A percentile compares a stretch with the other conserved stretches of the same genome.
Evolutionary conservation across 2,329 filamentous ascomycete genomes (phyloP).

Genomic region (Simplicillium sp.): DNA sequence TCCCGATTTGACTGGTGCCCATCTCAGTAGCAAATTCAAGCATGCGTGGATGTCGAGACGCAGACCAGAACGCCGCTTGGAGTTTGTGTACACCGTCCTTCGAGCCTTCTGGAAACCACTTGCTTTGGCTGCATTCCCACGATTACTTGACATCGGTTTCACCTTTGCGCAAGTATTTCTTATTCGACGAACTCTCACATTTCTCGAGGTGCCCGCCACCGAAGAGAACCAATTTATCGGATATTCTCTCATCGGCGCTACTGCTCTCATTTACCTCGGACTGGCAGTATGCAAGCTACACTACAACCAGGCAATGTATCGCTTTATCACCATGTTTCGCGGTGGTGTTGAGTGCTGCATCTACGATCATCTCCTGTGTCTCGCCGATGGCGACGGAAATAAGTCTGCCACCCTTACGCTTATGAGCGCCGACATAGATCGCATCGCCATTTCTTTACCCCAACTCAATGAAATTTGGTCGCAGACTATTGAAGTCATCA

Average conservation of each 20-base stretch:
- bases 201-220: background rate
- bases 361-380: background rate
- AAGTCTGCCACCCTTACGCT: slow-evolving; percentile 1
- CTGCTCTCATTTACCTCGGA: background rate
- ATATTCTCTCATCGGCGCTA: background rate
- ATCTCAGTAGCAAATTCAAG: background rate
- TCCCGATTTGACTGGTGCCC: background rate
- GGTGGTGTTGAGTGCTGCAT: background rate
- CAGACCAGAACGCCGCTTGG: background rate
- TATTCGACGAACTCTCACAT: background rate
- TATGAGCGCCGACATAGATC: slow-evolving; percentile 1
- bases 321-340: slow-evolving; percentile 1
- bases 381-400: background rate
- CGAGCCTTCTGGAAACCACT: background rate
- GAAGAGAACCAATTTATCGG: background rate
- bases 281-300: background rate
- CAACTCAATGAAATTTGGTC: background rate
- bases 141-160: background rate
- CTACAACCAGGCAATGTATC: background rate
- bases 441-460: background rate
- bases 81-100: background rate
- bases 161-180: slow-evolving; percentile 1
- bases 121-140: background rate
- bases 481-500: background rate
- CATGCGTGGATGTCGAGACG: background rate